These are phyloP conservation scores for Curvularia hawaiiensis DNA, from an alignment of 2,329 filamentous ascomycete genomes.

Conservation along the genomic window DNA sequence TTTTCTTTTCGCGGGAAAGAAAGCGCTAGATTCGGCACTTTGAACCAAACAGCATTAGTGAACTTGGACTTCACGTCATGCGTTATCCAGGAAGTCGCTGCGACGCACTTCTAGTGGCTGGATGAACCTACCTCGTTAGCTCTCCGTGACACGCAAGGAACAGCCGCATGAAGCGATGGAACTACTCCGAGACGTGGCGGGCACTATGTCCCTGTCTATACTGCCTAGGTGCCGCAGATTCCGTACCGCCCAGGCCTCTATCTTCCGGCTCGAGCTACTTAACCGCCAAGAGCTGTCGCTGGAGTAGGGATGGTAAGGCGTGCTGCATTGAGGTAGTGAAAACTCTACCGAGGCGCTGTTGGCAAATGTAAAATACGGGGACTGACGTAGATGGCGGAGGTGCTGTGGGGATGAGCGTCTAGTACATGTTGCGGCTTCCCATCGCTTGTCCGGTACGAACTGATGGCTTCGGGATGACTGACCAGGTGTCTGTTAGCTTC, in stretches of 20 bases:
- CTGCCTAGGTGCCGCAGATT: background rate
- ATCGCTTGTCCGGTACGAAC: background rate
- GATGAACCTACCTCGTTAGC: slow-evolving; percentile 1
- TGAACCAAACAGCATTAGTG: slow-evolving; percentile 9
- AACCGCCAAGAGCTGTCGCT: background rate
- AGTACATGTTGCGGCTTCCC: background rate
- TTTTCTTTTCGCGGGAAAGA: background rate
- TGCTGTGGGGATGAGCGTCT: background rate
- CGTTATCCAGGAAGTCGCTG: slow-evolving; percentile 5
- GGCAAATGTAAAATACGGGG: background rate
- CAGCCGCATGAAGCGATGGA: background rate
- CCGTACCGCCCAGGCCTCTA: slow-evolving; percentile 4
- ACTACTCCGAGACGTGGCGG: background rate
- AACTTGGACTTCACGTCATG: slow-evolving; percentile 3
- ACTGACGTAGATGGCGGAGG: background rate
- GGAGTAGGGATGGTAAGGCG: background rate
- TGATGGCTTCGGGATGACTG: background rate
- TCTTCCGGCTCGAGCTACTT: background rate
- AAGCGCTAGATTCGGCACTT: slow-evolving; percentile 1
- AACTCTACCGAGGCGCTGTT: background rate
- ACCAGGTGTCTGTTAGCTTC: background rate
- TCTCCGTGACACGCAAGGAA: background rate
- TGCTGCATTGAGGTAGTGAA: background rate
- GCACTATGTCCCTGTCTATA: background rate
- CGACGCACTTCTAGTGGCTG: slow-evolving; percentile 4